phyloP scores from a whole-genome alignment of 202 grass and related monocot genomes.

The Digitaria exilis region DNA sequence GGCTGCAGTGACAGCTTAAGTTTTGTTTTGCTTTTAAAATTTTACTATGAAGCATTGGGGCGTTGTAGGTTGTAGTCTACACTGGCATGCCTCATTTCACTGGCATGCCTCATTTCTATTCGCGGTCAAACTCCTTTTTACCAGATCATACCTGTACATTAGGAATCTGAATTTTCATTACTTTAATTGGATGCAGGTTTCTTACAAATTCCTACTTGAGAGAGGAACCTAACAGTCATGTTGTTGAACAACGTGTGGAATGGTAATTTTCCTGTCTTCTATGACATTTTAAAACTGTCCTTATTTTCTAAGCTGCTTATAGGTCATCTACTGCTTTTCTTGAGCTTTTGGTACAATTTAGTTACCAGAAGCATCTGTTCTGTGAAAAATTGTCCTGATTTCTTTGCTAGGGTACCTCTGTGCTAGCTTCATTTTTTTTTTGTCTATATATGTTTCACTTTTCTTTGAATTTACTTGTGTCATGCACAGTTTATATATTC shows the following conservation, averaged over 20 bases:
- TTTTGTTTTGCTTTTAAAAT: conserved; percentile 21
- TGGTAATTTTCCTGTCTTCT: conserved; percentile 65
- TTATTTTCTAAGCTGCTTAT: neutral
- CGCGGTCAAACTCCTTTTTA: neutral
- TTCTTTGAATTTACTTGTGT: neutral
- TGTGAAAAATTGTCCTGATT: neutral
- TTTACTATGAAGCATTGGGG: conserved; percentile 8
- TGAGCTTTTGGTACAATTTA: neutral
- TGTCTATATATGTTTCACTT: neutral
- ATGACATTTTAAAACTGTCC: neutral
- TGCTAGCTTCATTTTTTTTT: neutral
- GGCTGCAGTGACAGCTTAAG: neutral
- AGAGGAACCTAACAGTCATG: conserved; percentile 96
- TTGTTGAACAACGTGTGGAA: conserved; percentile 93
- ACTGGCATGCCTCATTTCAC: no score
- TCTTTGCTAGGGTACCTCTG: neutral
- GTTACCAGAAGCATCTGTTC: neutral
- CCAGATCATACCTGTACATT: conserved; percentile 10
- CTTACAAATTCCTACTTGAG: conserved; percentile 92
- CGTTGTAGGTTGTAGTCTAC: conserved; percentile 9
- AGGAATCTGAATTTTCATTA: conserved; percentile 13
- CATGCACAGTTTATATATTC: neutral
- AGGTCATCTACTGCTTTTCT: neutral
- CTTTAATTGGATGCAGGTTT: conserved; percentile 63
- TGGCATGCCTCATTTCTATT: conserved; percentile 8